phyloP scores from a whole-genome alignment of 176 grass and related monocot species.

The Zizania latifolia region DNA sequence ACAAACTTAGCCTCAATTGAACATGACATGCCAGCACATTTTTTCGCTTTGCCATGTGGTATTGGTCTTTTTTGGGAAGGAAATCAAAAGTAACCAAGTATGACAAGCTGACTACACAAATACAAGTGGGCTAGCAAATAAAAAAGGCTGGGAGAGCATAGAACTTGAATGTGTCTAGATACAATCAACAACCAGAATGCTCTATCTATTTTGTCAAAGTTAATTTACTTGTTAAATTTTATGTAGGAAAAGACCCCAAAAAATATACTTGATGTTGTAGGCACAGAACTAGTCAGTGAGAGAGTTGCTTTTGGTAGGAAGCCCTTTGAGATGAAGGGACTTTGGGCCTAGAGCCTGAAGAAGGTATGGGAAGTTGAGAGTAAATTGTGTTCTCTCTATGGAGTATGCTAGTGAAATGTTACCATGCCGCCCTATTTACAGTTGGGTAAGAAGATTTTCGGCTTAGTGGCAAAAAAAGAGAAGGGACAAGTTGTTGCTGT shows the following conservation, averaged over 20 bases:
- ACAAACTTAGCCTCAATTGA: neutral
- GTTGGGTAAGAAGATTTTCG: no score
- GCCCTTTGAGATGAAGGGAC: neutral
- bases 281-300: neutral
- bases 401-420: no score
- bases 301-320: neutral
- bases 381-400: no score
- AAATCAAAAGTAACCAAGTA: neutral
- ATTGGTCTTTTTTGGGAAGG: neutral
- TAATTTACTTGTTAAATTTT: constrained; percentile 5
- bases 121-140: neutral
- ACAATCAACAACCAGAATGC: neutral
- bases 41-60: neutral
- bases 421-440: no score
- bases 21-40: neutral
- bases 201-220: neutral
- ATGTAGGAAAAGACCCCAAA: neutral
- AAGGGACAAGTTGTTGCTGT: no score
- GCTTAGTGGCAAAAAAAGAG: no score
- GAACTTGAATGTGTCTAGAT: constrained; percentile 12
- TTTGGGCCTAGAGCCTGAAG: neutral
- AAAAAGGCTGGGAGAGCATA: neutral
- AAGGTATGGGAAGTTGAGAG: no score
- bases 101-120: neutral
- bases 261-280: neutral